Percentiles rank a stretch among this genome's conserved stretches.
These are phyloP conservation scores for Saturnispora halmiae DNA, from an alignment of 805 yeast species.

Conservation along the genomic window DNA sequence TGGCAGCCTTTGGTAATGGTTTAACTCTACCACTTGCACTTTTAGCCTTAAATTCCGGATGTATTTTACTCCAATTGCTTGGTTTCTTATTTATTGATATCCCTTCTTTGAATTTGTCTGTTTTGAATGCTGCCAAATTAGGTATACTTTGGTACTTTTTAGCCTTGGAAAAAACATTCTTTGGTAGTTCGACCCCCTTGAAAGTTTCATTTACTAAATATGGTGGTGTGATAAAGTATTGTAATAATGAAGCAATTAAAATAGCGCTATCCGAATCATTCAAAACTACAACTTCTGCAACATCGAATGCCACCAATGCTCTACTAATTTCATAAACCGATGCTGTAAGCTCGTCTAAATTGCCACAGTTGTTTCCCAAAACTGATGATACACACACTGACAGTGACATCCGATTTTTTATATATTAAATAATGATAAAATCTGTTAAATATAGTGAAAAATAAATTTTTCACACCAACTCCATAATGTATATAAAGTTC, in stretches of 20 bases:
- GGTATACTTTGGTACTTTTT: slow-evolving; percentile 61
- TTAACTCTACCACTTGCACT: slow-evolving; percentile 30
- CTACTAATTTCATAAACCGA: slow-evolving; percentile 73
- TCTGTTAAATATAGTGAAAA: too few relatives aligned
- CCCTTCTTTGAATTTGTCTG: slow-evolving; percentile 49
- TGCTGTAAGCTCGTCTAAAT: slow-evolving; percentile 64
- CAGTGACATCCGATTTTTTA: not conserved
- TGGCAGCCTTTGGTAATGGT: slow-evolving; percentile 40
- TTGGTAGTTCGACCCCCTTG: slow-evolving; percentile 39
- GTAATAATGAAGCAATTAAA: slow-evolving; percentile 10
- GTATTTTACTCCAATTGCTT: slow-evolving; percentile 22
- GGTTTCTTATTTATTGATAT: slow-evolving; percentile 37
- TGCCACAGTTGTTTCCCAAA: slow-evolving; percentile 17
- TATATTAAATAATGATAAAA: not conserved
- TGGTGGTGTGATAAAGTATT: slow-evolving; percentile 13
- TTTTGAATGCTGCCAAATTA: slow-evolving; percentile 37
- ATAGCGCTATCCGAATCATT: slow-evolving; percentile 19
- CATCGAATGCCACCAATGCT: slow-evolving; percentile 58
- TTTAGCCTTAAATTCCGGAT: slow-evolving; percentile 27
- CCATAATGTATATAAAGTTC: too few relatives aligned
- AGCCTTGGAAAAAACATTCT: slow-evolving; percentile 41
- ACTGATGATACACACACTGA: slow-evolving; percentile 7
- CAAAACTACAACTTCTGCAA: slow-evolving; percentile 65
- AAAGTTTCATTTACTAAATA: slow-evolving; percentile 32
- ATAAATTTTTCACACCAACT: too few relatives aligned